phyloP scores from a whole-genome alignment of 139 green algal genomes.

The Klebsormidium nitens region DNA sequence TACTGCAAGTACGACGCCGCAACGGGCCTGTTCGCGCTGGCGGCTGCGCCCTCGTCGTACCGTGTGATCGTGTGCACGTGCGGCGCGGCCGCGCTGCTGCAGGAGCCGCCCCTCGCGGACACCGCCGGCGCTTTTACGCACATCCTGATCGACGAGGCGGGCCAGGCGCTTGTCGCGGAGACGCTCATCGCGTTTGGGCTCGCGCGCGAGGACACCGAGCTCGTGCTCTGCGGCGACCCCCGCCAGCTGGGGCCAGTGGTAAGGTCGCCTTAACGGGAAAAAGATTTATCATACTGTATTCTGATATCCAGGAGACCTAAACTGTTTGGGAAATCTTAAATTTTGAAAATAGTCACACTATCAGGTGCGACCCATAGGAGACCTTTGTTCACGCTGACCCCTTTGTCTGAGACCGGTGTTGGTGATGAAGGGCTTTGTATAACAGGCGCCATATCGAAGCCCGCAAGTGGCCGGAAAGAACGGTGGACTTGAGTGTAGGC shows the following conservation, averaged over 20 bases:
- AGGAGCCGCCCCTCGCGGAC: neutral
- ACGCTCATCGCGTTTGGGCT: constrained; percentile 25
- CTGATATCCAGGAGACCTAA: too few species aligned
- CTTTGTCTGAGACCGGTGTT: too few species aligned
- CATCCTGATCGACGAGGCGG: constrained; percentile 30
- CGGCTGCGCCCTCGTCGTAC: neutral
- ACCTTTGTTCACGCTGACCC: too few species aligned
- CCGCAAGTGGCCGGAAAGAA: too few species aligned
- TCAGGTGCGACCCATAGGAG: too few species aligned
- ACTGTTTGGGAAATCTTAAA: too few species aligned
- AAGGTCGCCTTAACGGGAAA: too few species aligned
- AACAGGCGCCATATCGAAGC: too few species aligned
- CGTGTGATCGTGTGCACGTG: constrained; percentile 31
- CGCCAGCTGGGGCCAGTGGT: constrained; percentile 31
- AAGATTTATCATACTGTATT: too few species aligned
- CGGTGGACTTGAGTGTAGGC: too few species aligned
- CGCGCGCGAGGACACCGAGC: neutral
- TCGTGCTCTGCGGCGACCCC: constrained; percentile 22
- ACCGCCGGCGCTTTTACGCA: constrained; percentile 12
- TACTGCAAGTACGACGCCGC: neutral
- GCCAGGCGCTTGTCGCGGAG: constrained; percentile 26
- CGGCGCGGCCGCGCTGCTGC: constrained; percentile 11
- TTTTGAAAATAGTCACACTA: too few species aligned
- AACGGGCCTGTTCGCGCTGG: constrained; percentile 14
- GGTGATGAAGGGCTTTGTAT: too few species aligned